These are phyloP conservation scores for Asterella californica DNA, from an alignment of 225 moss, liverwort and hornwort species.

Conservation along the genomic window DNA sequence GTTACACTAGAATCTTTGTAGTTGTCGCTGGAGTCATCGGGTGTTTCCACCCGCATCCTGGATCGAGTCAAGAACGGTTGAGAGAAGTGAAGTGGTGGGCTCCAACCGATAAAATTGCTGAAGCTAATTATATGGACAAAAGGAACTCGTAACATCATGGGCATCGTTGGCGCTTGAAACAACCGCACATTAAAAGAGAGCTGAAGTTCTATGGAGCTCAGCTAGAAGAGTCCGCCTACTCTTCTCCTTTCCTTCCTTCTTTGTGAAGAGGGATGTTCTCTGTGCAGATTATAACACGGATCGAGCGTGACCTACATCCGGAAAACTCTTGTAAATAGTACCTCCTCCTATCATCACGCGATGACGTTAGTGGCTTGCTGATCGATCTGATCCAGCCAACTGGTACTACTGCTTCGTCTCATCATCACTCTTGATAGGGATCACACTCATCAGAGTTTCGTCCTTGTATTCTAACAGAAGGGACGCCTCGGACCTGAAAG, in stretches of 20 bases:
- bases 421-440: constrained; percentile 59
- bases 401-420: not conserved
- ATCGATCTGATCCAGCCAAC: not conserved
- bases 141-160: not conserved
- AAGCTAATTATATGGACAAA: not conserved
- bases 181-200: not conserved
- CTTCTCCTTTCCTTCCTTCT: not conserved
- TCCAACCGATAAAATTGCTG: not conserved
- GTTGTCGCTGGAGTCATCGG: too few species aligned
- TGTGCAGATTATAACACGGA: not conserved
- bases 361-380: not conserved
- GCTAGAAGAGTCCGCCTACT: not conserved
- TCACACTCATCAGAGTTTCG: constrained; percentile 49
- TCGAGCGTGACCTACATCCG: not conserved
- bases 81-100: too few species aligned
- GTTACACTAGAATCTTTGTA: too few species aligned
- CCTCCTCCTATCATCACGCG: not conserved
- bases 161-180: not conserved
- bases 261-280: not conserved
- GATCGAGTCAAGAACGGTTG: too few species aligned
- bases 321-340: not conserved
- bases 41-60: too few species aligned
- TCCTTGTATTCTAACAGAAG: constrained; percentile 83
- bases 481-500: constrained; percentile 82
- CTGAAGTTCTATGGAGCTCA: not conserved